Base-by-base conservation (phyloP, 345 rosid genomes). In the Corchorus capsularis region DNA sequence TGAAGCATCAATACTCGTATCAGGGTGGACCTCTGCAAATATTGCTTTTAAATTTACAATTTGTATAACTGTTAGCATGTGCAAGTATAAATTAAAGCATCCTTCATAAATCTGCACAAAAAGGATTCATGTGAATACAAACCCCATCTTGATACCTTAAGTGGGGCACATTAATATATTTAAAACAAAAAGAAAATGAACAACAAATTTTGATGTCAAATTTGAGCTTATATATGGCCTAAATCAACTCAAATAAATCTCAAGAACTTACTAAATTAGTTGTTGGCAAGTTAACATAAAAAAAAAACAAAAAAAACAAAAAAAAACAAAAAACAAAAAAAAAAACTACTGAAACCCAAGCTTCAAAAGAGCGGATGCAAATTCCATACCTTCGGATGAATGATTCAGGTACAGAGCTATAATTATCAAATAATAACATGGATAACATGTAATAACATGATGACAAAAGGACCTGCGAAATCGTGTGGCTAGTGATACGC, bases 51-150 rank as follows among this genome's bases (percentile, higher is more conserved):
- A 60, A 46, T 70, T 67, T 61, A 69, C 52, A 73, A 49, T 60
- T 72, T 65, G 56, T 49, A 34, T 49, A 73, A 83, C 55, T 66
- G 45, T 79, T 77, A 71, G 65, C 70, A 64, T 39, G 60, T 54
- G 69, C 35, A 61, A 32, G 79, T 43, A 57, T 19, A 75, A 79
- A 67, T 32, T 67, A 67, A 81, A 81, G 80, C 83, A 75, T 27
- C 85, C 85, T 76, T 85, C 66, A 83, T 60, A 74, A 65, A 79
- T 82, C 86, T 88, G 85, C 86, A 85, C 74, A 82, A 80, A 82
- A 80, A 76, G 64, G 72, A 69, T 74, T 72, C 10, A 35, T 9
- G 85, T 83, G 66, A 76, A 84, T 81, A 81, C 54, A 81, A 79
- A 79, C 79, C 86, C 82, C 81, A 83, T 73, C 80, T 68, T 66